Percentiles rank a stretch among this genome's conserved stretches.
phyloP scores from a whole-genome alignment of 345 rosid genomes.

The Erysimum cheiranthoides region DNA sequence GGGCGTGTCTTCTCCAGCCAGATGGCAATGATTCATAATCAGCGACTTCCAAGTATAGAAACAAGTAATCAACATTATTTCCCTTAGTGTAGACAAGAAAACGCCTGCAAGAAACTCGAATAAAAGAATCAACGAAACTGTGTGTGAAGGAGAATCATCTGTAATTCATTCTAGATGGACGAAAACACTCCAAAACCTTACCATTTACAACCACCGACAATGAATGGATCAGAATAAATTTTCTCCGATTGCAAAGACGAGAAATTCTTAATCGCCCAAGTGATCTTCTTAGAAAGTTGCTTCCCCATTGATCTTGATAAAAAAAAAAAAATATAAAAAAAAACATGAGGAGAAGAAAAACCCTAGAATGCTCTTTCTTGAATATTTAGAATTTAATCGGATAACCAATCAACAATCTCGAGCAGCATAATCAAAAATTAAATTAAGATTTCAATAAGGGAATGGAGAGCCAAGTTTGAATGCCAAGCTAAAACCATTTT shows the following conservation, averaged over 20 bases:
- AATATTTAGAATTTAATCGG: too few species aligned
- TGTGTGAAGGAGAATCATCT: neutral
- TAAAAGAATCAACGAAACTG: neutral
- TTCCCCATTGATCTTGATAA: constrained; percentile 7
- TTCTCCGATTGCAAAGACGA: neutral
- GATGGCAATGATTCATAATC: constrained; percentile 61
- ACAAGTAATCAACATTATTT: constrained; percentile 70
- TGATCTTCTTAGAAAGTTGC: neutral
- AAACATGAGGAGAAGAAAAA: neutral
- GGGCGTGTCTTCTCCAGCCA: constrained; percentile 80
- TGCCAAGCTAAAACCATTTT: too few species aligned
- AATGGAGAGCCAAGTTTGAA: too few species aligned
- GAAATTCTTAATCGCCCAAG: constrained; percentile 17
- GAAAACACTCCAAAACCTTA: constrained; percentile 5
- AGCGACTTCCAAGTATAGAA: constrained; percentile 74
- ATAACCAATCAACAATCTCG: neutral
- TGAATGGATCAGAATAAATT: neutral
- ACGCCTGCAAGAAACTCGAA: constrained; percentile 53
- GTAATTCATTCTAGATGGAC: constrained; percentile 1
- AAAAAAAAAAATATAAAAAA: too few species aligned
- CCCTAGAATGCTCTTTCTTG: neutral
- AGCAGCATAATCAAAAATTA: neutral
- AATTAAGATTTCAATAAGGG: too few species aligned
- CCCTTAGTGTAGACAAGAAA: constrained; percentile 70
- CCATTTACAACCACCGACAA: constrained; percentile 17